Percentiles rank a stretch among this genome's conserved stretches.
Conservation (phyloP, 2,329 filamentous ascomycete genomes). For the Fusarium solani-melongenae region DNA sequence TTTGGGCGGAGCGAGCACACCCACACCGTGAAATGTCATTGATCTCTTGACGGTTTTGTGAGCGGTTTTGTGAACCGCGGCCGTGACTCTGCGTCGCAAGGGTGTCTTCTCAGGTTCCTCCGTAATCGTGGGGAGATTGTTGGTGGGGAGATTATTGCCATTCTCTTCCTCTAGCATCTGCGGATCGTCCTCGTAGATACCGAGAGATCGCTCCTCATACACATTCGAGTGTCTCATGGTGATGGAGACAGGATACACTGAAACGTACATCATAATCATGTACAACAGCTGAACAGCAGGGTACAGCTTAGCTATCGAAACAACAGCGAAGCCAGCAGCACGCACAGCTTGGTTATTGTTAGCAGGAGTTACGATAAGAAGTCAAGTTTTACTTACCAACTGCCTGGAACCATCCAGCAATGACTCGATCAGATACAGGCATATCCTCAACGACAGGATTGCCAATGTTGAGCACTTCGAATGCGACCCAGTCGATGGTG, state of each 20-base stretch:
- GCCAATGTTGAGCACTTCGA: conserved; percentile 73
- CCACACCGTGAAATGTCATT: conserved; percentile 58
- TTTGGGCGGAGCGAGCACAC: conserved; percentile 44
- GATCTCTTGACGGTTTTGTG: conserved; percentile 51
- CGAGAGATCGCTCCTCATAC: conserved; percentile 76
- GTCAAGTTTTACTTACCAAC: conserved; percentile 53
- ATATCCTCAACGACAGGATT: conserved; percentile 66
- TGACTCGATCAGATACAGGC: conserved; percentile 62
- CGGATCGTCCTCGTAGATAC: conserved; percentile 61
- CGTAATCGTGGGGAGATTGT: conserved; percentile 39
- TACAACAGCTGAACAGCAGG: conserved; percentile 71
- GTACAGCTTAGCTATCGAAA: conserved; percentile 66
- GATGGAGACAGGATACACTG: conserved; percentile 71
- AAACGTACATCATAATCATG: conserved; percentile 75
- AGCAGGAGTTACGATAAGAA: not conserved
- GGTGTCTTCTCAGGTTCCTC: conserved; percentile 39
- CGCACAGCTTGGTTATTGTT: conserved; percentile 61
- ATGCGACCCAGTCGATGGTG: conserved; percentile 71
- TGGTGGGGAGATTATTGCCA: conserved; percentile 22
- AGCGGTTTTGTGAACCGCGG: conserved; percentile 49
- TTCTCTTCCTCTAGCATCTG: conserved; percentile 41
- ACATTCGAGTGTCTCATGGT: conserved; percentile 76
- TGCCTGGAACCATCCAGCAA: conserved; percentile 75
- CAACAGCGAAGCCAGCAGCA: conserved; percentile 74
- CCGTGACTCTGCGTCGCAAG: conserved; percentile 39